These are phyloP conservation scores for Xylaria telfairii DNA, from an alignment of 495 filamentous ascomycete genomes.

Conservation along the genomic window DNA sequence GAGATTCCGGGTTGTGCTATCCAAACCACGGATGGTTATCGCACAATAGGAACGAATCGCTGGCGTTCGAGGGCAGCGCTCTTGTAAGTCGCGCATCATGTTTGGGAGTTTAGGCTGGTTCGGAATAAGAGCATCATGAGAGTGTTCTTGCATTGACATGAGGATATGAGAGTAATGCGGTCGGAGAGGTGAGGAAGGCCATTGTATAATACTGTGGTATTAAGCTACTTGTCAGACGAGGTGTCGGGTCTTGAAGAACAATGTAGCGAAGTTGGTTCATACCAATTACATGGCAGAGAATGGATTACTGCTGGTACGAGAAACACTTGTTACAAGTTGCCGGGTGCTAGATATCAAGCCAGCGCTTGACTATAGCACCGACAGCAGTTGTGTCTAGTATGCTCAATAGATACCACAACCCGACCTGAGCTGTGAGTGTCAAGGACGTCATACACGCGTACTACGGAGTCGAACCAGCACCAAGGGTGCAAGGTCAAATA, in stretches of 20 bases:
- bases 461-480: background rate
- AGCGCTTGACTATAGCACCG: background rate
- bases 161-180: conserved; percentile 24
- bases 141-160: conserved; percentile 16
- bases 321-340: background rate
- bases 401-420: background rate
- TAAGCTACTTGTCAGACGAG: conserved; percentile 25
- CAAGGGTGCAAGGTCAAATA: background rate
- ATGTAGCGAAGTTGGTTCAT: conserved; percentile 5
- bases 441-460: background rate
- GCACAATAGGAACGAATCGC: background rate
- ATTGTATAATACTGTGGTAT: conserved; percentile 39
- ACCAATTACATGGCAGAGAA: background rate
- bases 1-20: conserved; percentile 6
- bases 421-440: background rate
- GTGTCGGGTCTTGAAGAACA: background rate
- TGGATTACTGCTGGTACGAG: background rate
- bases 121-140: conserved; percentile 17
- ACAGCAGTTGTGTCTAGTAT: background rate
- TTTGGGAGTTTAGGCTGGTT: conserved; percentile 17
- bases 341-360: background rate
- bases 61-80: background rate
- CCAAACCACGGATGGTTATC: background rate
- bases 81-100: conserved; percentile 14
- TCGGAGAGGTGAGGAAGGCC: conserved; percentile 21